Percentiles rank a stretch among this genome's conserved stretches.
Conservation (phyloP, 257 asterid genomes). For the Fraxinus americana region DNA sequence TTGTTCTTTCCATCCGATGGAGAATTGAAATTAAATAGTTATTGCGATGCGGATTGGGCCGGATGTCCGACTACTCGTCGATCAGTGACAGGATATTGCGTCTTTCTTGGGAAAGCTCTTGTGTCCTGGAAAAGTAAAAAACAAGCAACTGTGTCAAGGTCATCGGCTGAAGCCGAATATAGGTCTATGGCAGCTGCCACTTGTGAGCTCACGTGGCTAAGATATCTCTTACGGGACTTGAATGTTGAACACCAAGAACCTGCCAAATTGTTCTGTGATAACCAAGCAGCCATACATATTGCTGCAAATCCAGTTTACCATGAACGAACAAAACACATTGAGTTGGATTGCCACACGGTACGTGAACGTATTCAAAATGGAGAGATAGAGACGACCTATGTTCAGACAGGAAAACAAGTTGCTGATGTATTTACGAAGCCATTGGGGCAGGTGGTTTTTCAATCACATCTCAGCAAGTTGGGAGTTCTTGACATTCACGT, state of each 20-base stretch:
- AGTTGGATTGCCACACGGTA: too few relatives aligned
- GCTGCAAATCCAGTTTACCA: too few relatives aligned
- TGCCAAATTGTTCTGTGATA: not conserved
- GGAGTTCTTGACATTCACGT: too few relatives aligned
- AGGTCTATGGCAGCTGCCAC: not conserved
- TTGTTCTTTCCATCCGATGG: not conserved
- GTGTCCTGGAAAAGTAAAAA: not conserved
- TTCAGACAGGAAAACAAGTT: too few relatives aligned
- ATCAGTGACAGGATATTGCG: not conserved
- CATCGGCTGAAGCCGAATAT: not conserved
- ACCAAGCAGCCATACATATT: not conserved
- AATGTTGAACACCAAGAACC: too few relatives aligned
- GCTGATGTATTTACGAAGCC: too few relatives aligned
- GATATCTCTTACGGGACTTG: not conserved
- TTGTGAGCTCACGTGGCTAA: not conserved
- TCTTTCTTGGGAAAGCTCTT: not conserved
- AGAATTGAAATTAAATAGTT: not conserved
- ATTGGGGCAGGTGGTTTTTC: too few relatives aligned
- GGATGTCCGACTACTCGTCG: not conserved
- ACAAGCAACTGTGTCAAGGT: not conserved
- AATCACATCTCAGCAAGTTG: too few relatives aligned
- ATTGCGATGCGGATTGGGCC: slow-evolving; percentile 9
- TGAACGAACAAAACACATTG: too few relatives aligned
- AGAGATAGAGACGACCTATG: too few relatives aligned
- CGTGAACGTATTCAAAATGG: too few relatives aligned